Conservation (phyloP, 176 grass and related monocot genomes). For the Secale cereale region DNA sequence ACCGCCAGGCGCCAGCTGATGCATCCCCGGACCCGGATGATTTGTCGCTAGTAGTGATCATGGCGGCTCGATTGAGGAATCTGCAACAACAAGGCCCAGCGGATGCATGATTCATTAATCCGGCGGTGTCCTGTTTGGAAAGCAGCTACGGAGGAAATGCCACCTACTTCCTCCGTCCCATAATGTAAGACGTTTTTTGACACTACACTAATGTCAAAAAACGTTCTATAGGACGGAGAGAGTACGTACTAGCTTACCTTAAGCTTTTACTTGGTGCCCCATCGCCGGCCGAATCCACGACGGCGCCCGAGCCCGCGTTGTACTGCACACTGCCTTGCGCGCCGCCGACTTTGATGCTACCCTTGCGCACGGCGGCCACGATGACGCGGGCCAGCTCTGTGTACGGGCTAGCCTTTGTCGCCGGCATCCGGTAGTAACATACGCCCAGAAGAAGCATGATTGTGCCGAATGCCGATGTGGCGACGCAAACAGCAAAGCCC, state of each 20-base stretch:
- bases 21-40: neutral
- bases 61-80: slow-evolving; percentile 44
- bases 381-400: slow-evolving; percentile 44
- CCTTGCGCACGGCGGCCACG: slow-evolving; percentile 31
- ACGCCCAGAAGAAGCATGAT: slow-evolving; percentile 38
- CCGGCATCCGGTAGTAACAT: slow-evolving; percentile 32
- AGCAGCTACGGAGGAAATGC: too few relatives aligned
- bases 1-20: neutral
- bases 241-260: too few relatives aligned
- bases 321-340: neutral
- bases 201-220: too few relatives aligned
- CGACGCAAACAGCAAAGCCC: slow-evolving; percentile 28
- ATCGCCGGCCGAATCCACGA: neutral
- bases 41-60: slow-evolving; percentile 24
- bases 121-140: too few relatives aligned
- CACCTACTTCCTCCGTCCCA: too few relatives aligned
- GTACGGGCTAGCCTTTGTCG: slow-evolving; percentile 49
- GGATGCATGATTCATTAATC: too few relatives aligned
- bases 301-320: neutral
- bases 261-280: slow-evolving; percentile 23
- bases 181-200: too few relatives aligned
- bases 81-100: too few relatives aligned
- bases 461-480: slow-evolving; percentile 1
- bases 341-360: neutral
- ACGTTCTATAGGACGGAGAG: too few relatives aligned